Evolutionary conservation across 2,329 filamentous ascomycete species (phyloP), one percentile per base, ranked within the genome.

Genomic region (Stagonosporopsis tanaceti): DNA sequence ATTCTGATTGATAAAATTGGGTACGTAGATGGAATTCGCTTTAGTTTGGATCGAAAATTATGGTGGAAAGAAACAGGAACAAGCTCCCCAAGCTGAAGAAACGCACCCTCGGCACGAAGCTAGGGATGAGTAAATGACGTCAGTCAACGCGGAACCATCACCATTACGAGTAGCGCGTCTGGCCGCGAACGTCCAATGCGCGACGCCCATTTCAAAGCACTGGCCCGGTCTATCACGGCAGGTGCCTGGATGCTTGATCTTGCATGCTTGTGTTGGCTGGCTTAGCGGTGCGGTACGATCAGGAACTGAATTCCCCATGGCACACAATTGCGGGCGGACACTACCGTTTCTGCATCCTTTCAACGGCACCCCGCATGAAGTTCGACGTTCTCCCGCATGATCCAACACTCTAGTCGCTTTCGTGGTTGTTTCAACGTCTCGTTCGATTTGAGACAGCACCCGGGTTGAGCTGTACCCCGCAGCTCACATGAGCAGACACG

Each of bases 101-200:
- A 35, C 38, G 24, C 48, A 37, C 47, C 51, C 50, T 53, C 50
- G 50, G 50, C 35, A 38, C 6, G 20, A 34, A 53, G 51, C 54
- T 47, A 57, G 32, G 53, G 42, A 52, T 28, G 44, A 38, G 17
- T 44, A n/a, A 40, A 40, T 57, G 54, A 57, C 54, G 50, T 57
- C 54, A 57, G 50, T 57, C 54, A 57, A 41, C 20, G 20, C 30
- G 47, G 50, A 57, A 44, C 48, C 52, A 57, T 52, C 48, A 57
- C 54, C 42, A 48, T 57, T 57, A 57, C 54, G 54, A 57, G 39
- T 40, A 40, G 48, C 28, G 42, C 40, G 5, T 38, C 41, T 52
- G 25, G 38, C 54, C 50, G 54, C 48, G 54, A 57, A 50, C 54
- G 39, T 57, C 54, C 54, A 57, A 44, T 57, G 38, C 32, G 54